Evolutionary conservation across 2,329 filamentous ascomycete genomes (phyloP), one percentile per base, ranked within the genome.

Genomic region (Elsinoe perseae): DNA sequence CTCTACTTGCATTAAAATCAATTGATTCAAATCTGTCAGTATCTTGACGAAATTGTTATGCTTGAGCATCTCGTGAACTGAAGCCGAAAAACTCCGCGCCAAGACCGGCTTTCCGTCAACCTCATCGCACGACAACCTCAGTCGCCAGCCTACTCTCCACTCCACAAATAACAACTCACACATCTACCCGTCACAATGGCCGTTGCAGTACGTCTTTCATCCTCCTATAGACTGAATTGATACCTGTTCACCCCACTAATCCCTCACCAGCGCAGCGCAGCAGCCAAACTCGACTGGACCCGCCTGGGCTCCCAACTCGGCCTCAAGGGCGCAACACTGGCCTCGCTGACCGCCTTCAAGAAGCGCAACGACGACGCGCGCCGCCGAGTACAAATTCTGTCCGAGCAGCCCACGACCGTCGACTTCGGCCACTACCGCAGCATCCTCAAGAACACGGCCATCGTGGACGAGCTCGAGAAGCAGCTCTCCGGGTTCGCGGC

Each of bases 361-460:
- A 93, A 95, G 85, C 91, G 93, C 79, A 96, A 97, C 81, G 93
- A 98, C 73, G 91, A 96, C 73, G 92, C 89, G 72, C 91, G 92
- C 77, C 92, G 93, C 80, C 92, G 92, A 78, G 81, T 98, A 61
- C 84, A 87, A 75, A 68, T 83, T 61, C 89, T 98, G 58, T 84
- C 83, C 62, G 89, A 95, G 76, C 85, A 87, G 72, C 79, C 92
- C 63, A 89, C 89, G 69, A 82, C 83, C 58, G 83, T 98, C 77
- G 90, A 98, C 81, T 97, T 98, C 77, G 75, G 83, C 65, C 82
- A 92, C 76, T 98, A 97, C 87, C 90, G 91, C 76, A 80, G 80
- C 71, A 71, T 87, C 66, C 85, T 98, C 68, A 97, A 96, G 85
- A 98, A 98, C 87, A 84, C 88, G 77, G 86, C 89, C 70, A 81